phyloP scores from a whole-genome alignment of 1,284 basidiomycete species.

The Trichosporon inkin region DNA sequence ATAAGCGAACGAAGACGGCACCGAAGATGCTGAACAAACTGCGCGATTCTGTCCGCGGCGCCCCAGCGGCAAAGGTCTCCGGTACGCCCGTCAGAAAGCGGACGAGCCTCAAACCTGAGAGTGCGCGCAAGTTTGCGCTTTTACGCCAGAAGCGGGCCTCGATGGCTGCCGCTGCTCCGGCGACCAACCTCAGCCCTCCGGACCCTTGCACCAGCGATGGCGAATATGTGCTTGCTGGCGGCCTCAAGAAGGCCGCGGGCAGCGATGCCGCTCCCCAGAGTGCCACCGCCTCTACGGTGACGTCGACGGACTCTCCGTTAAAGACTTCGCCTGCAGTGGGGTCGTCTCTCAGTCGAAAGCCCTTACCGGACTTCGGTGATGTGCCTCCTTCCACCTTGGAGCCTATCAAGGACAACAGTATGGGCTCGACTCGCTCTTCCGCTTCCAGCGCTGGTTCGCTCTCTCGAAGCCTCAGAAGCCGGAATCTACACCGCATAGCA shows the following conservation, averaged over 20 bases:
- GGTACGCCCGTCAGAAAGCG: not conserved
- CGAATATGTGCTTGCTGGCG: not conserved
- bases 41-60: not conserved
- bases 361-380: slow-evolving; percentile 13
- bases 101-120: slow-evolving; percentile 4
- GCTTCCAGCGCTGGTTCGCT: slow-evolving; percentile 2
- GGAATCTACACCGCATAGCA: slow-evolving; percentile 7
- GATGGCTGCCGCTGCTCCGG: not conserved
- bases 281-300: not conserved
- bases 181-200: not conserved
- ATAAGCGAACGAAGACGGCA: slow-evolving; percentile 4
- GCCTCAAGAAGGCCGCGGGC: not conserved
- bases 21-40: not conserved
- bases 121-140: slow-evolving; percentile 8
- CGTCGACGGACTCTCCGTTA: not conserved
- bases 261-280: not conserved
- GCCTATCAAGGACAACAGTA: slow-evolving; percentile 20
- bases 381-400: slow-evolving; percentile 10
- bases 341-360: not conserved
- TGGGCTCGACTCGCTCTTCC: not conserved
- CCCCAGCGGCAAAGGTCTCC: not conserved
- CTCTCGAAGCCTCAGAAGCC: slow-evolving; percentile 6
- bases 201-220: not conserved
- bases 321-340: not conserved
- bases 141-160: not conserved